phyloP scores from a whole-genome alignment of 1,284 basidiomycete genomes.

The Cryptococcus sp. region DNA sequence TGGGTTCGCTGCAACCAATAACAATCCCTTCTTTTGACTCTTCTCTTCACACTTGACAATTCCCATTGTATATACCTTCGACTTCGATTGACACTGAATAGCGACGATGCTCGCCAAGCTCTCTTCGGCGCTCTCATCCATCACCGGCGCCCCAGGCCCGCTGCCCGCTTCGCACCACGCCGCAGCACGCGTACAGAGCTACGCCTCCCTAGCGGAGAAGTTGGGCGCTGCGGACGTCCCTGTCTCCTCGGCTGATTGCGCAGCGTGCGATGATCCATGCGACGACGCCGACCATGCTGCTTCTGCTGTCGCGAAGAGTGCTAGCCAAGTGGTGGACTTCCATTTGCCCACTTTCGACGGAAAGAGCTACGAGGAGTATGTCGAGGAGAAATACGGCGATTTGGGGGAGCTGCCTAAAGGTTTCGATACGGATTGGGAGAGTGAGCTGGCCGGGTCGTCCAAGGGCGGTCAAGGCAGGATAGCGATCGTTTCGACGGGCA shows the following conservation, averaged over 20 bases:
- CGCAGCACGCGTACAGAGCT: slow-evolving; percentile 30
- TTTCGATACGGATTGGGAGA: slow-evolving; percentile 74
- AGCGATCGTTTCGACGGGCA: slow-evolving; percentile 81
- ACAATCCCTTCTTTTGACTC: neutral
- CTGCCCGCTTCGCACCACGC: slow-evolving; percentile 26
- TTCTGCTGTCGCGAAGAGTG: slow-evolving; percentile 35
- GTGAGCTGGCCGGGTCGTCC: slow-evolving; percentile 75
- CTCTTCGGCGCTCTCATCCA: slow-evolving; percentile 34
- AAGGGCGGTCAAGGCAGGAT: slow-evolving; percentile 80
- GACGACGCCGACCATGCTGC: slow-evolving; percentile 60
- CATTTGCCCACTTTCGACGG: slow-evolving; percentile 33
- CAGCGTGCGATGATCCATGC: slow-evolving; percentile 74
- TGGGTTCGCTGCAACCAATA: neutral
- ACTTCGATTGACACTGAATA: neutral
- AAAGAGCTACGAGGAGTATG: slow-evolving; percentile 39
- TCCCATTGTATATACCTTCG: neutral
- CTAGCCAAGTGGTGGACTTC: slow-evolving; percentile 25
- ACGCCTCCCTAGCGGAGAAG: slow-evolving; percentile 43
- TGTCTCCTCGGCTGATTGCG: slow-evolving; percentile 69
- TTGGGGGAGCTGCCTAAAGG: slow-evolving; percentile 71
- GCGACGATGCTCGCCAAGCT: slow-evolving; percentile 41
- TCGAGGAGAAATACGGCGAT: slow-evolving; percentile 56
- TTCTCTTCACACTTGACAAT: neutral
- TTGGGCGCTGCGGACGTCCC: slow-evolving; percentile 64
- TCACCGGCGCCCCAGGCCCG: slow-evolving; percentile 16